phyloP scores from a whole-genome alignment of 225 moss, liverwort and hornwort species.

The Anthoceros angustus region DNA sequence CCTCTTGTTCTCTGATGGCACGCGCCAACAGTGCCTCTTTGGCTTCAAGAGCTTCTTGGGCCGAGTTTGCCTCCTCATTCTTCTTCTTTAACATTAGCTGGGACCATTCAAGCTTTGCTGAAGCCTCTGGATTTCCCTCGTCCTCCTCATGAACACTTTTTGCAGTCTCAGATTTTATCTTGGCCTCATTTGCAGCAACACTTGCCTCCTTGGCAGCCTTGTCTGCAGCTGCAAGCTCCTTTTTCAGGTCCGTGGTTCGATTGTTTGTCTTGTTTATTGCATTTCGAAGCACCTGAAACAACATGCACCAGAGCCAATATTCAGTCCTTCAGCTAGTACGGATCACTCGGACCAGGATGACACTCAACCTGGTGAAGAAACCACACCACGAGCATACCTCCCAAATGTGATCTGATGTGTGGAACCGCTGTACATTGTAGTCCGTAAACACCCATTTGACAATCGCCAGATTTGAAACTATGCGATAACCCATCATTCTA shows the following conservation, averaged over 20 bases:
- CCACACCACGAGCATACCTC: constrained; percentile 21
- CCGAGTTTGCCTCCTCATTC: constrained; percentile 60
- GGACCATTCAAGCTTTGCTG: constrained; percentile 85
- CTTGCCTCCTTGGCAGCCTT: constrained; percentile 45
- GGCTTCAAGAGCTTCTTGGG: constrained; percentile 69
- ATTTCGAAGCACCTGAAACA: constrained; percentile 47
- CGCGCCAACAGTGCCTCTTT: constrained; percentile 73
- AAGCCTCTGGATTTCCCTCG: constrained; percentile 32
- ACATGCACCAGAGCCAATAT: background rate
- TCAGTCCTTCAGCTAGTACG: no score
- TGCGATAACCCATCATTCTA: constrained; percentile 98
- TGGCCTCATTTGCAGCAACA: constrained; percentile 50
- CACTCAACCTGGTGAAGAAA: background rate
- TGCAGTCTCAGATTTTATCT: constrained; percentile 60
- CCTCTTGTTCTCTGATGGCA: constrained; percentile 79
- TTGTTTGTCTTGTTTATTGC: constrained; percentile 95
- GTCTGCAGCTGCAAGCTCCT: constrained; percentile 42
- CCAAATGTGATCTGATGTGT: constrained; percentile 78
- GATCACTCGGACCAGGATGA: no score
- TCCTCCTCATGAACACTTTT: constrained; percentile 36
- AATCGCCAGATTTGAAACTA: constrained; percentile 89
- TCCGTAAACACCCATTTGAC: constrained; percentile 78
- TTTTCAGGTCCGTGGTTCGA: constrained; percentile 66
- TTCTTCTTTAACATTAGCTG: constrained; percentile 60
- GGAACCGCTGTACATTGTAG: constrained; percentile 59